Evolutionary conservation across 495 filamentous ascomycete genomes (phyloP).

Genomic region (Penicillium daleae): DNA sequence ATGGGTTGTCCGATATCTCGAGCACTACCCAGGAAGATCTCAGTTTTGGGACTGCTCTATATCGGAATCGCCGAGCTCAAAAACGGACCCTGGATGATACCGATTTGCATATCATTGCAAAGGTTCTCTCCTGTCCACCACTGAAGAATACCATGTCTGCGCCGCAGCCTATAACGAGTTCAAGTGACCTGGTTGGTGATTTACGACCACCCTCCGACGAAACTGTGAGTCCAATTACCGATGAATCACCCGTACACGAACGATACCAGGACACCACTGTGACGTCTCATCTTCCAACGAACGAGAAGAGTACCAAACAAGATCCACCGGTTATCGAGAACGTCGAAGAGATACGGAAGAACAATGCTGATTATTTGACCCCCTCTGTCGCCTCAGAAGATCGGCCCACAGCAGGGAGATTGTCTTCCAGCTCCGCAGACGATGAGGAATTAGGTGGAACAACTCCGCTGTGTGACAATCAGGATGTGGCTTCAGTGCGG

Average conservation of each 20-base stretch:
- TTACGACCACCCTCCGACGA: not conserved
- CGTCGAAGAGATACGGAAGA: not conserved
- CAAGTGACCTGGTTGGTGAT: not conserved
- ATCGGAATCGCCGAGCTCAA: conserved; percentile 31
- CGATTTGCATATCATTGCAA: not conserved
- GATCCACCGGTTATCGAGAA: not conserved
- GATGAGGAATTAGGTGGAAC: conserved; percentile 3
- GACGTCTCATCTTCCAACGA: too few relatives aligned
- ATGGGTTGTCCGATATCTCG: conserved; percentile 13
- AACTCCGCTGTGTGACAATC: not conserved
- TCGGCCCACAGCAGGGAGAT: not conserved
- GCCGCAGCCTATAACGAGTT: not conserved
- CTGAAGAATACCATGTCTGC: conserved; percentile 6
- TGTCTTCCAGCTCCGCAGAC: not conserved
- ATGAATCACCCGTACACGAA: not conserved
- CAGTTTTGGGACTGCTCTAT: conserved; percentile 37
- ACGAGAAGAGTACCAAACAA: not conserved
- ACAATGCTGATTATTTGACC: not conserved
- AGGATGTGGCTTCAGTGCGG: too few relatives aligned
- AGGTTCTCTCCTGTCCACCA: conserved; percentile 4
- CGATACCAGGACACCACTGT: not conserved
- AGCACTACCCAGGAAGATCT: conserved; percentile 40
- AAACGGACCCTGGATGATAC: not conserved
- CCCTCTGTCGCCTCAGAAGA: conserved; percentile 1
- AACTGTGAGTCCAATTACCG: not conserved